These are phyloP conservation scores for Monosporascus sp. DNA, from an alignment of 2,329 filamentous ascomycete genomes.

Conservation along the genomic window DNA sequence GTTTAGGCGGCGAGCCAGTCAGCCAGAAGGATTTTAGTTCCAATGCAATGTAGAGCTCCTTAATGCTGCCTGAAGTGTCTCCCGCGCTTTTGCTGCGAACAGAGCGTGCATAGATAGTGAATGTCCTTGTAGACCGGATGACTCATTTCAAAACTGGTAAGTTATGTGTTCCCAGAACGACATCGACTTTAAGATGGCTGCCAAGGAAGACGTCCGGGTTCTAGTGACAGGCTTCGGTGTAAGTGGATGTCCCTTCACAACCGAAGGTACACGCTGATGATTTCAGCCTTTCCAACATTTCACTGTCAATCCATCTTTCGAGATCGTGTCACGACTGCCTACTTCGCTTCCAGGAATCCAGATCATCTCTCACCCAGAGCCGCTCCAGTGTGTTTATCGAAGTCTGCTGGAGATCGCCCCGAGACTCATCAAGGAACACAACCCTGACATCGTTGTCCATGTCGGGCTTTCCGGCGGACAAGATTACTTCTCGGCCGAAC, in stretches of 20 bases:
- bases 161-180: background rate
- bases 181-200: background rate
- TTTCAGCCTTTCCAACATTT: background rate
- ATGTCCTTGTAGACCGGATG: no score
- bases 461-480: constrained; percentile 1
- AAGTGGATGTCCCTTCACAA: background rate
- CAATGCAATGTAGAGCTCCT: no score
- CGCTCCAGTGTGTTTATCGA: background rate
- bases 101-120: no score
- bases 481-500: constrained; percentile 2
- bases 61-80: no score
- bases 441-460: constrained; percentile 2
- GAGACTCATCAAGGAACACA: background rate
- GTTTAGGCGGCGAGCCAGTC: background rate
- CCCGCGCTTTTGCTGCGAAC: no score
- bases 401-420: background rate
- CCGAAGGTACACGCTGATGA: background rate
- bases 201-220: background rate
- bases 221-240: background rate
- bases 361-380: constrained; percentile 1
- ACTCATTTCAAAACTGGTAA: no score
- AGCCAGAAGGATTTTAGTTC: background rate
- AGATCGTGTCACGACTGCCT: constrained; percentile 1
- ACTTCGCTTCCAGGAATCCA: background rate
- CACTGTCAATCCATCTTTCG: constrained; percentile 1